These are phyloP conservation scores for Magnaporthiopsis poae DNA, from an alignment of 2,329 filamentous ascomycete species.

Conservation along the genomic window DNA sequence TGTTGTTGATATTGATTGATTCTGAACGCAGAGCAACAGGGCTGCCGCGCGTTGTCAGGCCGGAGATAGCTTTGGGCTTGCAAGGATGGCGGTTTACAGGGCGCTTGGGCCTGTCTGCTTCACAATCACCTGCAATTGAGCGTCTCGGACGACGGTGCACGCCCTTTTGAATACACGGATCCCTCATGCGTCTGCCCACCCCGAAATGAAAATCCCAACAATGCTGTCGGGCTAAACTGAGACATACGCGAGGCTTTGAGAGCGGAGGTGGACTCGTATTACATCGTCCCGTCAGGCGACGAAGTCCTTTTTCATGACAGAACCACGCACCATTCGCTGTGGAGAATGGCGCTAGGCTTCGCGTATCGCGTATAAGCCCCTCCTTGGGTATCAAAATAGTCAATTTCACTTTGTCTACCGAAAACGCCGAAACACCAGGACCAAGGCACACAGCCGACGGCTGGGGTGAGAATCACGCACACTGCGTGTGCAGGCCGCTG, in stretches of 20 bases:
- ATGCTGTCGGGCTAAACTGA: no score
- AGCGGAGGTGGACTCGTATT: no score
- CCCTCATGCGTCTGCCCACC: no score
- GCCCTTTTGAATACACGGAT: not conserved
- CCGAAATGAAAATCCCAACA: no score
- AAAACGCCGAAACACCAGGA: constrained; percentile 3
- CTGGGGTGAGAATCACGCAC: not conserved
- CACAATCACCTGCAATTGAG: not conserved
- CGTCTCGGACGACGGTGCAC: no score
- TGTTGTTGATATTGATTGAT: not conserved
- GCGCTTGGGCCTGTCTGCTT: not conserved
- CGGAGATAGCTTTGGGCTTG: not conserved
- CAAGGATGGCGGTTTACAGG: not conserved
- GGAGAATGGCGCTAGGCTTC: not conserved
- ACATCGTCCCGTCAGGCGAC: not conserved
- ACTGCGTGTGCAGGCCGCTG: not conserved
- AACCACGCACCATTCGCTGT: not conserved
- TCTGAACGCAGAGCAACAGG: not conserved
- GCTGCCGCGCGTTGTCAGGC: not conserved
- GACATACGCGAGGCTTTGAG: no score
- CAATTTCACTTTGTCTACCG: not conserved
- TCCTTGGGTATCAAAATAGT: constrained; percentile 3
- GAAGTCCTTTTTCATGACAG: not conserved
- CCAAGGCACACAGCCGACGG: not conserved
- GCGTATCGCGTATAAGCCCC: not conserved